These are phyloP conservation scores for Leccinum rimulosum DNA, from an alignment of 768 basidiomycete species.

Conservation along the genomic window DNA sequence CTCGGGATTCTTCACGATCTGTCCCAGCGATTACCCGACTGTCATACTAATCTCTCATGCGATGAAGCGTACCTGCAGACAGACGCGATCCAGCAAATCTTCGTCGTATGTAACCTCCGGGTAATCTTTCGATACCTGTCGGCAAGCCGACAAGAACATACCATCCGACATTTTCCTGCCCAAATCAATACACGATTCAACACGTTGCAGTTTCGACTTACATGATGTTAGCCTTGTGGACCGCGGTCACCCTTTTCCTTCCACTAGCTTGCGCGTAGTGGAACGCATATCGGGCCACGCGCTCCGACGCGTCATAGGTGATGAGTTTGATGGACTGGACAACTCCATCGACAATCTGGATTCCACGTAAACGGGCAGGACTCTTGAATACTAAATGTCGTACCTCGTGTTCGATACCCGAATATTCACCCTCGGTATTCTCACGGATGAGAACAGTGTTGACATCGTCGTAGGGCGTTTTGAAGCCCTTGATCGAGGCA, in stretches of 20 bases:
- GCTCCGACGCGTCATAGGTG: constrained; percentile 97
- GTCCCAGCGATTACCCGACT: constrained; percentile 1
- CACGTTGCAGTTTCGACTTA: constrained; percentile 36
- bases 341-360: constrained; percentile 91
- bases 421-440: constrained; percentile 99
- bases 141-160: constrained; percentile 98
- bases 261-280: constrained; percentile 90
- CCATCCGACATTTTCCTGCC: constrained; percentile 99
- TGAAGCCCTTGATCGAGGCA: constrained; percentile 92
- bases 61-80: constrained; percentile 65
- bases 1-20: constrained; percentile 90
- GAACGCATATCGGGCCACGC: constrained; percentile 98
- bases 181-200: constrained; percentile 14
- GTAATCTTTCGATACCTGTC: constrained; percentile 93
- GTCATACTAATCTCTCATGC: neutral
- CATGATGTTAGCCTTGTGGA: constrained; percentile 99
- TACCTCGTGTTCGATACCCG: constrained; percentile 99
- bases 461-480: constrained; percentile 97
- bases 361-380: constrained; percentile 12
- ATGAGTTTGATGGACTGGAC: constrained; percentile 99
- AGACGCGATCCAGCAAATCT: constrained; percentile 94
- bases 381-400: constrained; percentile 11
- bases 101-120: constrained; percentile 94
- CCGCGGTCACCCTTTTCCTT: constrained; percentile 91
- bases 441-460: constrained; percentile 98